Evolutionary conservation across 257 asterid genomes (phyloP).

Genomic region (Nicotiana benthamiana): DNA sequence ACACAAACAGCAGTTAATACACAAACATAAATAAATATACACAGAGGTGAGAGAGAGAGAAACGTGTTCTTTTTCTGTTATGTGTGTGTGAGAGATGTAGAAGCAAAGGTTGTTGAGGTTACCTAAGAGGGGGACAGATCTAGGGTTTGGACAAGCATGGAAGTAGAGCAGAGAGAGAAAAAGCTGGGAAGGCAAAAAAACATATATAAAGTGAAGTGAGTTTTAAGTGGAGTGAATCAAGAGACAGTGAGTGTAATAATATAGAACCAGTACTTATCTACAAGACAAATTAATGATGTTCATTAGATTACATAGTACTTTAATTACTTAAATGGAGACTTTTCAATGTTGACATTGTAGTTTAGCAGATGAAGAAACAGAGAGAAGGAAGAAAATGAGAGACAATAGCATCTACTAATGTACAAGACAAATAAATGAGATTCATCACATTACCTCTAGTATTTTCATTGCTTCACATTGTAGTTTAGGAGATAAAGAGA

Average conservation of each 20-base stretch:
- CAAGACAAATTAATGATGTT: not conserved
- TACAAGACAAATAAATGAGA: too few relatives aligned
- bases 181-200: constrained; percentile 11
- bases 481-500: not conserved
- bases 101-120: constrained; percentile 19
- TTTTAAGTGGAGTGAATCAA: constrained; percentile 21
- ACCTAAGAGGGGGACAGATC: constrained; percentile 80
- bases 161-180: constrained; percentile 17
- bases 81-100: constrained; percentile 18
- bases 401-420: too few relatives aligned
- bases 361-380: not conserved
- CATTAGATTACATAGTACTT: not conserved
- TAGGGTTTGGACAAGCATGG: constrained; percentile 79
- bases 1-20: constrained; percentile 16
- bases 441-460: too few relatives aligned
- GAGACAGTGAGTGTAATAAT: not conserved
- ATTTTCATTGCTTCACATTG: not conserved
- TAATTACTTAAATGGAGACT: not conserved
- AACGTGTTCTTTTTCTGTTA: constrained; percentile 11
- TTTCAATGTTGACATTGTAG: not conserved
- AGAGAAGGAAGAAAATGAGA: too few relatives aligned
- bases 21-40: not conserved
- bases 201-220: constrained; percentile 6
- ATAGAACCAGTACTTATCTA: not conserved
- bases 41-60: not conserved